Evolutionary conservation across 345 rosid genomes (phyloP), one percentile per base, ranked within the genome.

Genomic region (Populus deltoides): DNA sequence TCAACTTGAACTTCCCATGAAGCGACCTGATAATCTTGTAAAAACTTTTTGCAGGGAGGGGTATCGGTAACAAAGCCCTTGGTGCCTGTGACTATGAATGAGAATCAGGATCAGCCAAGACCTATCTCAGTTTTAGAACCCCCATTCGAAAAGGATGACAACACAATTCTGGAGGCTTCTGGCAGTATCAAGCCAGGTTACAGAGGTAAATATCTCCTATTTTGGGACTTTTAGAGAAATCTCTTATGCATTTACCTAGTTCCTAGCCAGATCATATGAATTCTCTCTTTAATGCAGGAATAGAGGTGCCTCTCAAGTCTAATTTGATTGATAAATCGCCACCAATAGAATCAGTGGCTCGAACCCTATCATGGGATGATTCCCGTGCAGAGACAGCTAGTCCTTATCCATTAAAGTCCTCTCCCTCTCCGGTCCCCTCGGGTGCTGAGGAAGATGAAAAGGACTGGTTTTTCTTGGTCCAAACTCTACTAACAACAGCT

Each of bases 51-150:
- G 85, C 87, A 96, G 98, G 90, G 78, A 27, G 88, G 79, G 17
- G 38, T 87, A 57, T 86, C 88, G 59, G 80, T 86, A 71, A 79
- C 88, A 22, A 91, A 86, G 76, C 85, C 83, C 53, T 72, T 73
- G 59, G 66, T 83, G 74, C 65, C 78, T 67, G 84, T 80, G 71
- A 86, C 63, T 84, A 76, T 57, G 38, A 86, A 78, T 70, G 92
- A 90, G 84, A 93, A 86, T 89, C 97, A 88, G 85, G 97, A 92
- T 85, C 99, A 94, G 80, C 98, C 94, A 41, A 97, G 98, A 82
- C 99, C 97, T 63, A 88, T 90, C 51, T 94, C 99, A 6, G 97
- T 91, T 87, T 82, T 97, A 81, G 92, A 94, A 38, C 87, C 84
- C 10, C 86, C 83, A 61, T 97, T 94, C 38, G 90, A 89, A 66